Evolutionary conservation across 2,329 filamentous ascomycete species (phyloP).

Genomic region (Aspergillus pseudonomiae): DNA sequence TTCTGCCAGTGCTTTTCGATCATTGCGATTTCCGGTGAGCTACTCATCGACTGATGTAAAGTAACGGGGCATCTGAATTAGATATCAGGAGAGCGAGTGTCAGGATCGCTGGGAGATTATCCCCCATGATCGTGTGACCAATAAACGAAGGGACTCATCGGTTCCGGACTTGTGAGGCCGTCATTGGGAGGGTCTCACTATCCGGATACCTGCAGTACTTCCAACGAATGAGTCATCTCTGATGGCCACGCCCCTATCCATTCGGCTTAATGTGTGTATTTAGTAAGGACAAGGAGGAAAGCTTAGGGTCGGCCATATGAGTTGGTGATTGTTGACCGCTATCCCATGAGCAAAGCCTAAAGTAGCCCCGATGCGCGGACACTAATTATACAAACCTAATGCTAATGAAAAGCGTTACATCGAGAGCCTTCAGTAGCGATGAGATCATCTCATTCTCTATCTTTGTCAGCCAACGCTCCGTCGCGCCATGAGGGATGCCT

Average conservation of each 20-base stretch:
- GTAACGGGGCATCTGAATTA: constrained; percentile 20
- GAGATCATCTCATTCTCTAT: constrained; percentile 9
- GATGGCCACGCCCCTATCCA: neutral
- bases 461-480: constrained; percentile 19
- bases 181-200: constrained; percentile 36
- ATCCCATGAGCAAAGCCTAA: constrained; percentile 12
- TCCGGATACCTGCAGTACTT: constrained; percentile 37
- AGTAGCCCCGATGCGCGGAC: neutral
- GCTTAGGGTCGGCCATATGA: constrained; percentile 14
- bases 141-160: constrained; percentile 21
- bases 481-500: neutral
- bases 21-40: neutral
- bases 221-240: constrained; percentile 26
- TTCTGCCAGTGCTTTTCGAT: neutral
- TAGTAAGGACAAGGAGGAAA: constrained; percentile 12
- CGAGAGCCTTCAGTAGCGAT: constrained; percentile 1
- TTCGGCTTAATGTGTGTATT: neutral
- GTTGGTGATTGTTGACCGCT: neutral
- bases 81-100: constrained; percentile 19
- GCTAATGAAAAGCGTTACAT: constrained; percentile 7
- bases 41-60: constrained; percentile 8
- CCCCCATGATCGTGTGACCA: constrained; percentile 23
- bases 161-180: constrained; percentile 25
- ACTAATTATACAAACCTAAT: neutral
- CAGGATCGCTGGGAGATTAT: constrained; percentile 29